Evolutionary conservation across 2,329 filamentous ascomycete species (phyloP).

Genomic region (Aureobasidium musti): DNA sequence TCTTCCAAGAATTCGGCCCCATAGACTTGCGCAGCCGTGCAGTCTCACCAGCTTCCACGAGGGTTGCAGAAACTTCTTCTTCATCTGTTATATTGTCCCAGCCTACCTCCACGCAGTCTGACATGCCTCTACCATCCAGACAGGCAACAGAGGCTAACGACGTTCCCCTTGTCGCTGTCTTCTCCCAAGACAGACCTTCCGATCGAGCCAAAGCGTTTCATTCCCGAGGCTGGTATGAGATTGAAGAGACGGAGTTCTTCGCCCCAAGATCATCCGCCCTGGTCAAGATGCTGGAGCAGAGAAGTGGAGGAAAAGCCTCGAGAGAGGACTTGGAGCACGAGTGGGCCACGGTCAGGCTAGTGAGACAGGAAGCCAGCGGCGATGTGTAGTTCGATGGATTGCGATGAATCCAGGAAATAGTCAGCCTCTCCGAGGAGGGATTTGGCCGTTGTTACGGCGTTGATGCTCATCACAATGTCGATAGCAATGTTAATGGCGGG

Average conservation of each 20-base stretch:
- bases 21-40: constrained; percentile 3
- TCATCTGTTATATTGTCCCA: background rate
- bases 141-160: background rate
- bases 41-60: background rate
- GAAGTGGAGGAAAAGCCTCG: background rate
- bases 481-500: background rate
- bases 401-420: background rate
- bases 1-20: background rate
- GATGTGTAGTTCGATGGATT: background rate
- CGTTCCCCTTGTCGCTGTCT: background rate
- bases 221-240: background rate
- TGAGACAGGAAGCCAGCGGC: background rate
- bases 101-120: background rate
- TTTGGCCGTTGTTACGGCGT: background rate
- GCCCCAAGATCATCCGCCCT: background rate
- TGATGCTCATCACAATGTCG: background rate
- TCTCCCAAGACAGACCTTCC: background rate
- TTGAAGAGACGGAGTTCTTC: constrained; percentile 2
- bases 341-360: constrained; percentile 1
- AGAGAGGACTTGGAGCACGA: background rate
- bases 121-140: background rate
- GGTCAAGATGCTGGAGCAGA: background rate
- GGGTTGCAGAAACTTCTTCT: background rate
- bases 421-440: too few relatives aligned
- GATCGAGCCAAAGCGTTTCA: background rate